Evolutionary conservation across 306 rosid genomes (phyloP).

Genomic region (Quercus agrifolia): DNA sequence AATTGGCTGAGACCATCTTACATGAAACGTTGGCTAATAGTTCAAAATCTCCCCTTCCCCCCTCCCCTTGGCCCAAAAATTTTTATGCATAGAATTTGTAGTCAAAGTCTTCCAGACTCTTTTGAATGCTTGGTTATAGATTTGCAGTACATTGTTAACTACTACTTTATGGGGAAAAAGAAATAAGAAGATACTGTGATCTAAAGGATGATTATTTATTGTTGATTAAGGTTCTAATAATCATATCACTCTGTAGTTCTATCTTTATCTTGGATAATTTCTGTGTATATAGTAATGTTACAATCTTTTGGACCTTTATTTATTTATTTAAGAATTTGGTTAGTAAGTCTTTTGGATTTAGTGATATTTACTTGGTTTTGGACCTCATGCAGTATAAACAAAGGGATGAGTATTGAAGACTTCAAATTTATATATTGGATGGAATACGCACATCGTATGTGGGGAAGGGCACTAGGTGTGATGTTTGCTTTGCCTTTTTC

Average conservation of each 20-base stretch:
- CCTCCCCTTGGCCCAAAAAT: no score
- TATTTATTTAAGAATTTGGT: no score
- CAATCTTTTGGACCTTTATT: background rate
- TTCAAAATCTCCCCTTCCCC: no score
- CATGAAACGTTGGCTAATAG: no score
- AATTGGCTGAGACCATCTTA: no score
- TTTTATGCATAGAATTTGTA: background rate
- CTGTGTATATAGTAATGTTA: background rate
- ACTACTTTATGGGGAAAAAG: background rate
- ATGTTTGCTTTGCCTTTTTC: constrained; percentile 92
- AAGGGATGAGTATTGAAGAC: constrained; percentile 42
- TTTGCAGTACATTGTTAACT: background rate
- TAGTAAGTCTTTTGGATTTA: background rate
- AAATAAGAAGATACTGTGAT: background rate
- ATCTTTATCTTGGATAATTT: background rate
- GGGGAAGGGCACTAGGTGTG: constrained; percentile 87
- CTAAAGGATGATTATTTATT: background rate
- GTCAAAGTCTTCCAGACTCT: background rate
- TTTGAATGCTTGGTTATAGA: background rate
- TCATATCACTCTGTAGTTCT: background rate
- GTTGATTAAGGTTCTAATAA: background rate
- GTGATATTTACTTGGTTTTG: constrained; percentile 1
- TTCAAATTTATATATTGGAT: constrained; percentile 61
- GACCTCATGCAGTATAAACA: constrained; percentile 41
- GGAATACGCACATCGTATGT: constrained; percentile 95